Evolutionary conservation across 176 grass and related monocot genomes (phyloP).

Genomic region (Triticum urartu): DNA sequence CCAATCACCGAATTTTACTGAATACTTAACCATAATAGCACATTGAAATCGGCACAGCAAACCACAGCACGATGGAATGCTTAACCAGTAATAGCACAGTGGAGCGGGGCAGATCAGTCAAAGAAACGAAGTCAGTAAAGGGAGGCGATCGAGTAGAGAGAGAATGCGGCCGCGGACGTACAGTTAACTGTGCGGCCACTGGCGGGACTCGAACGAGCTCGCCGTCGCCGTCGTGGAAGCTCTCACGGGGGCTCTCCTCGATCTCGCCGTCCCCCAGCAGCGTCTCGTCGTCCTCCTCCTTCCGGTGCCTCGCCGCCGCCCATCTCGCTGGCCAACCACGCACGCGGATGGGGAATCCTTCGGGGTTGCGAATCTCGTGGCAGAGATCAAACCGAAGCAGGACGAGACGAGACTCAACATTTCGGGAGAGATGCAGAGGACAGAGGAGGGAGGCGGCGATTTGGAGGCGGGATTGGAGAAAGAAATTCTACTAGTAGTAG

Average conservation of each 20-base stretch:
- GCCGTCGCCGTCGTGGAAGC: conserved; percentile 45
- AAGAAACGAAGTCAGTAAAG: background rate
- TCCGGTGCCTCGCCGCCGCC: background rate
- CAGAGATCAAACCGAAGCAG: no score
- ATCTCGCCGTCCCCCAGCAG: conserved; percentile 53
- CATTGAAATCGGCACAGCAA: background rate
- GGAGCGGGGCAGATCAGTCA: background rate
- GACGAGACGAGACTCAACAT: no score
- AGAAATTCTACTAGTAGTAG: no score
- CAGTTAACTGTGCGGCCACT: conserved; percentile 85
- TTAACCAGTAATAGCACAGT: background rate
- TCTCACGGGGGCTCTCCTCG: conserved; percentile 39
- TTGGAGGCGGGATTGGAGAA: no score
- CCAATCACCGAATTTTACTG: conserved; percentile 1
- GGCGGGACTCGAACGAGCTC: conserved; percentile 50
- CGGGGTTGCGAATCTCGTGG: no score
- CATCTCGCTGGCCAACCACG: background rate
- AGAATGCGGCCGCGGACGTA: background rate
- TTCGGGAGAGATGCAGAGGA: no score
- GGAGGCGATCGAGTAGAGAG: background rate
- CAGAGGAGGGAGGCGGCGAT: no score
- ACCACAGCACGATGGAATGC: background rate
- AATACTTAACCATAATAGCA: background rate
- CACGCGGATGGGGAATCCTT: no score
- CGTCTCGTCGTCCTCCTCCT: conserved; percentile 41